phyloP scores from a whole-genome alignment of 2,329 filamentous ascomycete species.

The Colletotrichum higginsianum region DNA sequence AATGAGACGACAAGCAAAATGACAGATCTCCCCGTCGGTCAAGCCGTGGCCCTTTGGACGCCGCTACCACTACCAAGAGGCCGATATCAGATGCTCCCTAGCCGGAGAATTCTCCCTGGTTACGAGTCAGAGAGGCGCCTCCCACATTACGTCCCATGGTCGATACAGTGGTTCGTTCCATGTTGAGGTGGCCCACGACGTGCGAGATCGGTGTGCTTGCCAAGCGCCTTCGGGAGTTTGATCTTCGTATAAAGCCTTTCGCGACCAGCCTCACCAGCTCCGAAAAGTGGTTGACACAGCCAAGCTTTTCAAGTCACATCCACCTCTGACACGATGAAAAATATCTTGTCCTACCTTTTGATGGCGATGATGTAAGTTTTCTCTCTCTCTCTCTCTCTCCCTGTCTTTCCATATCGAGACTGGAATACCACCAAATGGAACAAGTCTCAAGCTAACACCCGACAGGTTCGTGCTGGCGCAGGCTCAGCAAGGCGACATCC shows the following conservation, averaged over 20 bases:
- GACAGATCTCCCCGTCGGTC: not conserved
- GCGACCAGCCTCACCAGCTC: not conserved
- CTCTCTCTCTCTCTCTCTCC: not conserved
- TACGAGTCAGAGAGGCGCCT: not conserved
- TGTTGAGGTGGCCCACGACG: not conserved
- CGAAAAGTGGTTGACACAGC: not conserved
- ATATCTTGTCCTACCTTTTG: constrained; percentile 22
- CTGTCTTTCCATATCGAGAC: no score
- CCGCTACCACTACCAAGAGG: not conserved
- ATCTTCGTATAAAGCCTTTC: constrained; percentile 18
- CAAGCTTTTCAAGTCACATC: not conserved
- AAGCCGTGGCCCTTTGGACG: no score
- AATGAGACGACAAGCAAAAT: constrained; percentile 2
- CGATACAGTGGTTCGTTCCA: not conserved
- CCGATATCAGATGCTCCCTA: not conserved
- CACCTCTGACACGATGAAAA: constrained; percentile 22
- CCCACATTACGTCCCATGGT: not conserved
- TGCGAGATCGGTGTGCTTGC: not conserved
- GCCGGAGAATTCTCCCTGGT: not conserved
- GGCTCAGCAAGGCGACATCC: constrained; percentile 35
- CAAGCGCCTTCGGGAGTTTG: not conserved
- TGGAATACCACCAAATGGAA: no score
- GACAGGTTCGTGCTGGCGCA: constrained; percentile 28
- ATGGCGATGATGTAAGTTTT: constrained; percentile 28
- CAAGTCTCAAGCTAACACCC: not conserved